Evolutionary conservation across 2,329 filamentous ascomycete genomes (phyloP).

Genomic region (Pestalotiopsis sp.): DNA sequence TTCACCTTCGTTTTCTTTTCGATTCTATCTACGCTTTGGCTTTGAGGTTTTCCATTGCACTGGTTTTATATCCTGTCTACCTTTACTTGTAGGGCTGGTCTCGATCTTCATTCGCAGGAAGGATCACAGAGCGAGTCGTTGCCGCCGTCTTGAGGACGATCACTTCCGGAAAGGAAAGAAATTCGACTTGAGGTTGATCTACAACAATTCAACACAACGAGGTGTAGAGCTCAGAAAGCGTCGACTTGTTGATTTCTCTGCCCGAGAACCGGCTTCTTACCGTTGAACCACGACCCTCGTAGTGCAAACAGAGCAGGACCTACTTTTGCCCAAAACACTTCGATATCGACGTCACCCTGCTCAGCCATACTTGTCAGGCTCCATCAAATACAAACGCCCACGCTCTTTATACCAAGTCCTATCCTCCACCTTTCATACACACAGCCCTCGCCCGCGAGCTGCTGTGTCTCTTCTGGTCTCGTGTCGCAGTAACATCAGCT

Average conservation of each 20-base stretch:
- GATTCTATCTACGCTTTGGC: conserved; percentile 19
- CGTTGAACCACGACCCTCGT: background rate
- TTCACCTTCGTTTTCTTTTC: conserved; percentile 17
- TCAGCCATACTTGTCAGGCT: background rate
- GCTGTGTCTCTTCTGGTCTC: conserved; percentile 14
- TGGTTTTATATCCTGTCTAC: conserved; percentile 12
- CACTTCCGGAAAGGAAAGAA: background rate
- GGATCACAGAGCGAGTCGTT: background rate
- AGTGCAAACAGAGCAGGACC: background rate
- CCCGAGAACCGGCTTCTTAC: background rate
- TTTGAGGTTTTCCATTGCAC: conserved; percentile 3
- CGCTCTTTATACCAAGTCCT: background rate
- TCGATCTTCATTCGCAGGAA: conserved; percentile 7
- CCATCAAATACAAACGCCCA: background rate
- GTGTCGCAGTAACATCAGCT: background rate
- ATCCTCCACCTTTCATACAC: background rate
- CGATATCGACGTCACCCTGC: background rate
- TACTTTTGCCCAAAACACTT: background rate
- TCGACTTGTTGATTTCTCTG: background rate
- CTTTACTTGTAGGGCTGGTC: conserved; percentile 15
- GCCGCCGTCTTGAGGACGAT: conserved; percentile 4
- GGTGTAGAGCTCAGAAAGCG: conserved; percentile 1
- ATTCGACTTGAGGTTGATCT: conserved; percentile 2
- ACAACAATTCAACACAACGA: background rate
- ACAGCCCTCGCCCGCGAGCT: conserved; percentile 15